Percentiles rank a stretch among this genome's conserved stretches.
These are phyloP conservation scores for Epichloe amarillans DNA, from an alignment of 2,329 filamentous ascomycete genomes.

Conservation along the genomic window DNA sequence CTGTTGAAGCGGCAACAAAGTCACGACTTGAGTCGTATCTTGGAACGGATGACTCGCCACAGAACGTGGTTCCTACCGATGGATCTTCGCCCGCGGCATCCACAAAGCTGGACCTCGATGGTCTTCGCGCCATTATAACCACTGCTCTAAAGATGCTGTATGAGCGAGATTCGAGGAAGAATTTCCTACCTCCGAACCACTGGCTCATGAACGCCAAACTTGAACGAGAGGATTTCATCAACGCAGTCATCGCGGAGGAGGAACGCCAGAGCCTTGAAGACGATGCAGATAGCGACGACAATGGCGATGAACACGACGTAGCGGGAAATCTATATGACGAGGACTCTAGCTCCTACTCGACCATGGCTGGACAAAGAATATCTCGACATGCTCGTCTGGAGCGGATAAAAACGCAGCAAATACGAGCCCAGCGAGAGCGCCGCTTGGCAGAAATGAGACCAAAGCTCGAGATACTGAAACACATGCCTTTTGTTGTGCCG, in stretches of 20 bases:
- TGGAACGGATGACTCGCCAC: conserved; percentile 3
- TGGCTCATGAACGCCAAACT: conserved; percentile 89
- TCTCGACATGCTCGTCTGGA: conserved; percentile 53
- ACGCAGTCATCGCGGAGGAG: conserved; percentile 77
- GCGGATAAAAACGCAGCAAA: conserved; percentile 47
- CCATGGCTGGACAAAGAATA: conserved; percentile 41
- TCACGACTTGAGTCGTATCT: conserved; percentile 19
- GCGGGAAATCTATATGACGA: conserved; percentile 22
- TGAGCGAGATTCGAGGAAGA: conserved; percentile 78
- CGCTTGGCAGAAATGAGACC: conserved; percentile 70
- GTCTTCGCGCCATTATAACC: conserved; percentile 68
- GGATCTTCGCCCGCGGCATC: not conserved
- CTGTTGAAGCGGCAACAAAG: conserved; percentile 10
- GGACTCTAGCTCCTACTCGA: conserved; percentile 15
- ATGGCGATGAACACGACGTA: conserved; percentile 18
- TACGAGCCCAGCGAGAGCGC: conserved; percentile 53
- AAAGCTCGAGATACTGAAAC: conserved; percentile 77
- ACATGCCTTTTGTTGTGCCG: conserved; percentile 94
- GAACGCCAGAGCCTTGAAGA: conserved; percentile 54
- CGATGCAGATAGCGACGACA: conserved; percentile 13
- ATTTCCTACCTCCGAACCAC: conserved; percentile 69
- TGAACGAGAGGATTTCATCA: conserved; percentile 79
- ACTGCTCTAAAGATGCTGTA: conserved; percentile 77
- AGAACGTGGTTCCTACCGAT: not conserved
- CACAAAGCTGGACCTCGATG: conserved; percentile 50